Evolutionary conservation across 2,329 filamentous ascomycete species (phyloP).

Genomic region (Talaromyces piceae): DNA sequence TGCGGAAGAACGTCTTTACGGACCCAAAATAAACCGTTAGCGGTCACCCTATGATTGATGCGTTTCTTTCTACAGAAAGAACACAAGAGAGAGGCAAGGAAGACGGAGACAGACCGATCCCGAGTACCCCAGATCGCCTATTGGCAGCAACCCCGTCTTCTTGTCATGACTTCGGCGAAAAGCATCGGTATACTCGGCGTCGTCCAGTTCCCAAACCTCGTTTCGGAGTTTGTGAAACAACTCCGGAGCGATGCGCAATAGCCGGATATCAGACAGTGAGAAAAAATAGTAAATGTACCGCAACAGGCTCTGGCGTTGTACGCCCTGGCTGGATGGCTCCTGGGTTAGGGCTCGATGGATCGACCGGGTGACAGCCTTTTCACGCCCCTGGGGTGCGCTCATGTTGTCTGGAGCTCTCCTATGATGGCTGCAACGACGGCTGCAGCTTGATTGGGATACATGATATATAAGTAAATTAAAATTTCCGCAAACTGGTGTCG

Average conservation of each 20-base stretch:
- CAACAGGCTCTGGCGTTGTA: constrained; percentile 27
- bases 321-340: constrained; percentile 17
- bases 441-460: too few relatives aligned
- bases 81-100: neutral
- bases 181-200: constrained; percentile 48
- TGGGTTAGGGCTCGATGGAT: constrained; percentile 24
- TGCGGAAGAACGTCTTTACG: constrained; percentile 64
- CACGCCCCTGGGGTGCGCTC: neutral
- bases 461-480: too few relatives aligned
- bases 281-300: constrained; percentile 48
- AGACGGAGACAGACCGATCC: constrained; percentile 50
- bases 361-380: constrained; percentile 14
- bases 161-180: constrained; percentile 42
- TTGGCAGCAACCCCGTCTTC: constrained; percentile 39
- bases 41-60: too few relatives aligned
- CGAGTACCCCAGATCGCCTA: constrained; percentile 66
- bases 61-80: too few relatives aligned
- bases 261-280: constrained; percentile 43
- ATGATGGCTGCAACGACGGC: neutral
- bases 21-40: constrained; percentile 2
- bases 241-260: constrained; percentile 41
- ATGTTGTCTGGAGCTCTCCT: neutral
- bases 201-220: constrained; percentile 47
- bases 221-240: constrained; percentile 47
- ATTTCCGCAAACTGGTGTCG: too few relatives aligned